A percentile compares a stretch with the other conserved stretches of the same genome.
Evolutionary conservation across 1,284 basidiomycete genomes (phyloP).

Genomic region (Leccinum pseudoinsigne): DNA sequence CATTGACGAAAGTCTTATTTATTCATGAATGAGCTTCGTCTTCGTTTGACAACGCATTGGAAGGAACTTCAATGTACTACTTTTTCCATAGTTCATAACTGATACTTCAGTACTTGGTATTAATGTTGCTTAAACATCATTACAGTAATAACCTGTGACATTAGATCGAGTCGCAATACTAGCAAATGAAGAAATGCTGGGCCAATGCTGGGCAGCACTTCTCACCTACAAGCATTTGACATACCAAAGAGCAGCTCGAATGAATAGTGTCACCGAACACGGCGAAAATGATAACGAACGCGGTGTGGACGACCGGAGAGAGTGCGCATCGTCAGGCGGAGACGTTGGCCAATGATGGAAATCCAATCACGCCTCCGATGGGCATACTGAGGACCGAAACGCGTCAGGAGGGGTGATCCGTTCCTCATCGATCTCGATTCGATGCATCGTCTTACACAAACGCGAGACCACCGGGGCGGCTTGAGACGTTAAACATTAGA

Average conservation of each 20-base stretch:
- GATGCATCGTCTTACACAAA: neutral
- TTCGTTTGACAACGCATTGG: conserved; percentile 18
- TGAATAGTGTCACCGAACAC: neutral
- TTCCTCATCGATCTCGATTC: neutral
- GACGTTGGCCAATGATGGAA: neutral
- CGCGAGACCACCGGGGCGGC: neutral
- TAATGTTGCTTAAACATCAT: conserved; percentile 36
- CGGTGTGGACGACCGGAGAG: neutral
- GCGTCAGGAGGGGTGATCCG: neutral
- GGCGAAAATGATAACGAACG: neutral
- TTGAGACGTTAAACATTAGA: neutral
- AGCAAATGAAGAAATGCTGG: neutral
- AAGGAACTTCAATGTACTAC: conserved; percentile 36
- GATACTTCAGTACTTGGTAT: conserved; percentile 30
- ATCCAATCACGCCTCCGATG: neutral
- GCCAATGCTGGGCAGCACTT: neutral
- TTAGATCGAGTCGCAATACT: neutral
- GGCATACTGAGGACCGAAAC: neutral
- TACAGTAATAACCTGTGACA: conserved; percentile 30
- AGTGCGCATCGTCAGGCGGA: neutral
- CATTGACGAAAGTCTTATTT: conserved; percentile 15
- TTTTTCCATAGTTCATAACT: conserved; percentile 23
- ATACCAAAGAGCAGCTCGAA: neutral
- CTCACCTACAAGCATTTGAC: neutral
- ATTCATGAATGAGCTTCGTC: conserved; percentile 29